Percentiles rank a stretch among this genome's conserved stretches.
Conservation (phyloP, 1,284 basidiomycete genomes). For the Marasmius fiardii region DNA sequence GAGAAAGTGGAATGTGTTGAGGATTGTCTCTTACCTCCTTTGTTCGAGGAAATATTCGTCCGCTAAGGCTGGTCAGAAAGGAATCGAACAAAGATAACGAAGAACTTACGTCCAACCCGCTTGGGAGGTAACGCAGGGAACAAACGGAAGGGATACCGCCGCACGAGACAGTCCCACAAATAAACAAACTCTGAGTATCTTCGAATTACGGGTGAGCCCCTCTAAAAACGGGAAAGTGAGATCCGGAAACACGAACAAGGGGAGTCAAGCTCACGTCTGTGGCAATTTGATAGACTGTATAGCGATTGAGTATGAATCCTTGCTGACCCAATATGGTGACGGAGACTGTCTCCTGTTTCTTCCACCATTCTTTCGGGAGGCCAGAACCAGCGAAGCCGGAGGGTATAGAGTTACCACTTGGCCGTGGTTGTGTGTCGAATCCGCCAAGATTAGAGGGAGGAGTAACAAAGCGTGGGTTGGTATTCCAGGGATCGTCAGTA, state of each 20-base stretch:
- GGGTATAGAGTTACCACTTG: constrained; percentile 42
- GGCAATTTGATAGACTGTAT: constrained; percentile 76
- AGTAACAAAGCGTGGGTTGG: constrained; percentile 30
- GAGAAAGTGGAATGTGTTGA: neutral
- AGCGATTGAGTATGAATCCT: constrained; percentile 83
- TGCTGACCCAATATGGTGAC: constrained; percentile 79
- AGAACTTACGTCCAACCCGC: constrained; percentile 74
- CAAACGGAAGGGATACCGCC: constrained; percentile 88
- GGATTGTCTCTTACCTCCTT: constrained; percentile 62
- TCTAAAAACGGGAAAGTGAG: constrained; percentile 33
- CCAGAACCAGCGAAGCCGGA: constrained; percentile 69
- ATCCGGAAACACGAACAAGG: neutral
- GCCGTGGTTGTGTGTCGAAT: constrained; percentile 25
- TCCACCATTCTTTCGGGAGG: constrained; percentile 81
- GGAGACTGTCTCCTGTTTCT: constrained; percentile 66
- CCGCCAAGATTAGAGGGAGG: constrained; percentile 15
- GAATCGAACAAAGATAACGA: constrained; percentile 5
- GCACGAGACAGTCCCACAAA: constrained; percentile 78
- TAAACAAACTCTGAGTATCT: constrained; percentile 91
- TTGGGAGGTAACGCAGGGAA: constrained; percentile 89
- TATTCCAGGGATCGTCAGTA: constrained; percentile 73
- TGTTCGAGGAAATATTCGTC: constrained; percentile 89
- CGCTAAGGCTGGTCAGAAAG: constrained; percentile 37
- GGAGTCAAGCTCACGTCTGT: constrained; percentile 61
- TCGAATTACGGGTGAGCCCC: constrained; percentile 61